Base-by-base conservation (phyloP, 2,329 filamentous ascomycete genomes). In the Colletotrichum phormii region DNA sequence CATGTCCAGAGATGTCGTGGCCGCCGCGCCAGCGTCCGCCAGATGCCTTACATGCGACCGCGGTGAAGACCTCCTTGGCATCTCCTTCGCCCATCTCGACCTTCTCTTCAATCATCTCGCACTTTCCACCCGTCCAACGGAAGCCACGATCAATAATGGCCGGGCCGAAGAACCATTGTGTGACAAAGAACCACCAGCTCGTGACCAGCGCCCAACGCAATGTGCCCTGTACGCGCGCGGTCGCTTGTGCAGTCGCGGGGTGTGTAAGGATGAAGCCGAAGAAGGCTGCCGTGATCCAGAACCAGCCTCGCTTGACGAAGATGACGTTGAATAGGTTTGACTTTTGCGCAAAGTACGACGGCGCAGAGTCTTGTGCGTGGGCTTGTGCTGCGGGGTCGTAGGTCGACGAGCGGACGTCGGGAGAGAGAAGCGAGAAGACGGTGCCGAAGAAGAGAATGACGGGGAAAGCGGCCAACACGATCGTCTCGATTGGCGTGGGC, bases 141-240 rank as follows among this genome's bases (percentile, higher is more conserved):
- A 98, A 99, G 4, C 93, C 91, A 69, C 95, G 92, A 81, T 99
- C 97, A 77, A 98, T 96, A 61, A 99, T 86, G 24, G 95, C 88
- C 2, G 97, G 92, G 0, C 97, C 97, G 78, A 99, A 98, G 82
- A 92, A 98, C 97, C 97, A 98, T 85, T 98, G 97, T 75, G 97
- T 99, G 22, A 97, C 91, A 51, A 95, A 84, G 54, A 95, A 86
- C 97, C 97, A 99, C 83, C 92, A 92, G 1, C 84, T 78, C 9
- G 97, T 98, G 0, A 95, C 89, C 9, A 92, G 83, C 0, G 76
- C 85, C 87, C 95, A 99, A 60, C 97, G 89, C 26, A 92, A 62
- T 1, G 86, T 79, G 0, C 93, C 94, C 71, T 91, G 88, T 12
- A 89, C 65, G 73, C 72, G 67, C 15, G 67, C 55, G 77, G 79